Evolutionary conservation across 768 basidiomycete species (phyloP).

Genomic region (Exsudoporus frostii): DNA sequence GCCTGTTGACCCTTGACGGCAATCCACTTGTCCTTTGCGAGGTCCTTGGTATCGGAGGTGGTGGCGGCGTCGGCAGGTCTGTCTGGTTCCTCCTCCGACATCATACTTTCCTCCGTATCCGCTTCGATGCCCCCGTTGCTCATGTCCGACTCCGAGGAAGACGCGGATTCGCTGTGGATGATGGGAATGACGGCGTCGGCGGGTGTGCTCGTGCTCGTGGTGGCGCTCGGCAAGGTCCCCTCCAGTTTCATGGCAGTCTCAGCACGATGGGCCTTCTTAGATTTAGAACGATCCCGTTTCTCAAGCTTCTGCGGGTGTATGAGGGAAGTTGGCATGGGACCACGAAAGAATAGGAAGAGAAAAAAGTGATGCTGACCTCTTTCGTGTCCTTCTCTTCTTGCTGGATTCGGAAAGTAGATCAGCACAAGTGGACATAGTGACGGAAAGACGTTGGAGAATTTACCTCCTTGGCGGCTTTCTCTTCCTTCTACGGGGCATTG

Average conservation of each 20-base stretch:
- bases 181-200: conserved; percentile 21
- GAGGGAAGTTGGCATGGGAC: background rate
- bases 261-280: conserved; percentile 43
- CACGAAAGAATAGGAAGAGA: background rate
- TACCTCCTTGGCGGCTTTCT: conserved; percentile 58
- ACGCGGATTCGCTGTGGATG: conserved; percentile 33
- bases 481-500: conserved; percentile 39
- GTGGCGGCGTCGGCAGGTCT: conserved; percentile 34
- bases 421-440: conserved; percentile 12
- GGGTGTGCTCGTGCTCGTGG: conserved; percentile 9
- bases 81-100: conserved; percentile 65
- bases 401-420: conserved; percentile 27
- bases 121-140: conserved; percentile 62
- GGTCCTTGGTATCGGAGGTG: conserved; percentile 21
- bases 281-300: conserved; percentile 54
- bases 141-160: conserved; percentile 58
- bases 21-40: conserved; percentile 71
- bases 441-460: conserved; percentile 10
- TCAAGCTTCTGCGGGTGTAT: conserved; percentile 44
- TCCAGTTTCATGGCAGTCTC: conserved; percentile 33
- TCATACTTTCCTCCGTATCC: conserved; percentile 73
- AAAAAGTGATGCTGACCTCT: conserved; percentile 34
- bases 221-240: conserved; percentile 2
- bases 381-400: conserved; percentile 44
- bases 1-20: conserved; percentile 56